Evolutionary conservation across 2,329 filamentous ascomycete species (phyloP).

Genomic region (Ophiostoma triangulosporum): DNA sequence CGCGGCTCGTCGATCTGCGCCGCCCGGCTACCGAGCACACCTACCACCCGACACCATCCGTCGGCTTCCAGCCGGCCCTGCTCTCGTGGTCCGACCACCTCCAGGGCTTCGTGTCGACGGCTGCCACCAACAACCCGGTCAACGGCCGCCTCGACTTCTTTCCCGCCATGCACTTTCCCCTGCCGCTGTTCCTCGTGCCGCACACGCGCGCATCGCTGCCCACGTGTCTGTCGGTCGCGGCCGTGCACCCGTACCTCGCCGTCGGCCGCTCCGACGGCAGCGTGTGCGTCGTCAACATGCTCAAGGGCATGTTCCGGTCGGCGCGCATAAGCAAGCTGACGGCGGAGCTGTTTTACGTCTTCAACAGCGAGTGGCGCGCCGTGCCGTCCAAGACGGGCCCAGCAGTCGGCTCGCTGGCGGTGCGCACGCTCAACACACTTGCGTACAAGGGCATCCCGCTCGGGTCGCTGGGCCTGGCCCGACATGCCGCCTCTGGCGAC

Average conservation of each 20-base stretch:
- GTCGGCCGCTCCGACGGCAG: constrained; percentile 37
- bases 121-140: constrained; percentile 38
- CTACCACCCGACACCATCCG: constrained; percentile 35
- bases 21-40: constrained; percentile 39
- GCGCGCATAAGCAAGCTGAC: constrained; percentile 23
- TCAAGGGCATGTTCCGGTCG: constrained; percentile 28
- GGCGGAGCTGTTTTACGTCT: constrained; percentile 29
- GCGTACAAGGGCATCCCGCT: background rate
- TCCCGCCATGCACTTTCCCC: constrained; percentile 37
- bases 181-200: constrained; percentile 38
- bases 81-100: constrained; percentile 42
- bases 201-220: constrained; percentile 17
- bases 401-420: background rate
- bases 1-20: constrained; percentile 38
- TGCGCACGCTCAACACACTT: background rate
- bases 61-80: constrained; percentile 39
- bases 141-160: constrained; percentile 40
- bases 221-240: constrained; percentile 35
- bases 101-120: constrained; percentile 38
- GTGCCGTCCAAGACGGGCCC: background rate
- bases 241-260: constrained; percentile 38
- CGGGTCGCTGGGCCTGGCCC: background rate
- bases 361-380: constrained; percentile 39
- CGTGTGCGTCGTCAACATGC: constrained; percentile 24
- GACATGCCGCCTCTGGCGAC: constrained; percentile 13